Evolutionary conservation across 2,329 filamentous ascomycete genomes (phyloP).

Genomic region (Pyricularia sp.): DNA sequence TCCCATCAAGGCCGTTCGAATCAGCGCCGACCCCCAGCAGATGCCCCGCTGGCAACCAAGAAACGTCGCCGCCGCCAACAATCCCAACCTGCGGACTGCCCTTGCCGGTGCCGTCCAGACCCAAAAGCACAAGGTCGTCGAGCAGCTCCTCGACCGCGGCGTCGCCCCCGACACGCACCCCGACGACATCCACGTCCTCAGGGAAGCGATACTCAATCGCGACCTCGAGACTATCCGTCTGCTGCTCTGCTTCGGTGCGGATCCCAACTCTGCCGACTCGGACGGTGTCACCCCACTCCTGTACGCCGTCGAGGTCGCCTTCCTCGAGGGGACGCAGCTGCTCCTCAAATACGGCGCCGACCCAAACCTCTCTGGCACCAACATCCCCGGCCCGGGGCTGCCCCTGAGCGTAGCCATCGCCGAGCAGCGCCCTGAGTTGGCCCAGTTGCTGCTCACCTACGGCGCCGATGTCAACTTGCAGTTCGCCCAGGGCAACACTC

Average conservation of each 20-base stretch:
- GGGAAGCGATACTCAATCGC: slow-evolving; percentile 39
- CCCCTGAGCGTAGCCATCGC: slow-evolving; percentile 41
- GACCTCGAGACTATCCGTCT: slow-evolving; percentile 46
- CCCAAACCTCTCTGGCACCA: slow-evolving; percentile 37
- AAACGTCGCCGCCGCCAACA: slow-evolving; percentile 30
- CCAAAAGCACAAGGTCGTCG: slow-evolving; percentile 45
- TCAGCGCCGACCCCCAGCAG: slow-evolving; percentile 38
- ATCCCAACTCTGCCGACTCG: slow-evolving; percentile 41
- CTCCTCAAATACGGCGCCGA: slow-evolving; percentile 58
- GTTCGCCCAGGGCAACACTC: slow-evolving; percentile 47
- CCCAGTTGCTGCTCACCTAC: slow-evolving; percentile 51
- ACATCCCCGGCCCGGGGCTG: slow-evolving; percentile 35
- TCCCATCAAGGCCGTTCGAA: slow-evolving; percentile 32
- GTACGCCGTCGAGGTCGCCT: slow-evolving; percentile 40
- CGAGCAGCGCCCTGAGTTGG: slow-evolving; percentile 44
- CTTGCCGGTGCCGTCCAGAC: slow-evolving; percentile 45
- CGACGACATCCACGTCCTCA: slow-evolving; percentile 35
- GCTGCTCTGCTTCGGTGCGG: slow-evolving; percentile 46
- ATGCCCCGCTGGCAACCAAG: slow-evolving; percentile 45
- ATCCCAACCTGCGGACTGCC: slow-evolving; percentile 33
- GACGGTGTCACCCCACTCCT: slow-evolving; percentile 42
- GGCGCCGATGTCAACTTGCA: slow-evolving; percentile 47
- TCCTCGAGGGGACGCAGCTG: slow-evolving; percentile 45
- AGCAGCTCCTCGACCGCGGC: slow-evolving; percentile 49
- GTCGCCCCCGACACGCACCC: slow-evolving; percentile 38